Evolutionary conservation across 768 basidiomycete genomes (phyloP), one percentile per base, ranked within the genome.

Genomic region (Russula foetens): DNA sequence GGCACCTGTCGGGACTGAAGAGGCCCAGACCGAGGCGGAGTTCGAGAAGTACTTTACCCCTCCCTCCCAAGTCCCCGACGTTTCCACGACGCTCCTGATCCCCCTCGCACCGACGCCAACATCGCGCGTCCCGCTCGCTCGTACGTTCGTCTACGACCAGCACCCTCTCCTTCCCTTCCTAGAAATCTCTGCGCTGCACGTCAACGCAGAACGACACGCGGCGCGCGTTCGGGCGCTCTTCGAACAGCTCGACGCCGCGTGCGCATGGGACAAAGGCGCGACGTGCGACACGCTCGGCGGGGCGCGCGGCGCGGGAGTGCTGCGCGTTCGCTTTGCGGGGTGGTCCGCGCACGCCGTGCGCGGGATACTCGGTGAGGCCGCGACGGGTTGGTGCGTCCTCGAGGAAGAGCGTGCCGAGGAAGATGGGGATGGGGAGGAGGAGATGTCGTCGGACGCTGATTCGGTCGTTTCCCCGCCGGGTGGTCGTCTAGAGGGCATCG

Each of bases 101-200:
- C 89, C 90, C 54, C 81, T 92, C 60, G 85, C 85, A 0, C 89
- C 90, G 1, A 86, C 86, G 2, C 85, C 89, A 8, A 82, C 84
- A 0, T 70, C 78, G 4, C 84, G 84, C n/a, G 70, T 82, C 11
- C 89, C 88, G 4, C 76, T 91, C 53, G 74, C 69, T 7, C 52
- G 51, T 74, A 51, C 71, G 59, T 23, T 65, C 31, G 64, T 64
- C 8, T 24, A 48, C 17, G 62, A 63, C 15, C 53, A 65, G 4
- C 70, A 70, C 65, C 71, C 74, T 12, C 71, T 86, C 14, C 75
- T 90, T 4, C 85, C 86, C 0, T 69, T 88, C 4, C 70, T 80
- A 12, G 70, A 77, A 7, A 67, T 91, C 28, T 76, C 76, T 0
- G 70, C 75, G 5, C 70, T 85, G 38, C 88, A 86, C 62, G 68